These are phyloP conservation scores for Monosporascus sp. DNA, from an alignment of 2,329 filamentous ascomycete genomes.

Conservation along the genomic window DNA sequence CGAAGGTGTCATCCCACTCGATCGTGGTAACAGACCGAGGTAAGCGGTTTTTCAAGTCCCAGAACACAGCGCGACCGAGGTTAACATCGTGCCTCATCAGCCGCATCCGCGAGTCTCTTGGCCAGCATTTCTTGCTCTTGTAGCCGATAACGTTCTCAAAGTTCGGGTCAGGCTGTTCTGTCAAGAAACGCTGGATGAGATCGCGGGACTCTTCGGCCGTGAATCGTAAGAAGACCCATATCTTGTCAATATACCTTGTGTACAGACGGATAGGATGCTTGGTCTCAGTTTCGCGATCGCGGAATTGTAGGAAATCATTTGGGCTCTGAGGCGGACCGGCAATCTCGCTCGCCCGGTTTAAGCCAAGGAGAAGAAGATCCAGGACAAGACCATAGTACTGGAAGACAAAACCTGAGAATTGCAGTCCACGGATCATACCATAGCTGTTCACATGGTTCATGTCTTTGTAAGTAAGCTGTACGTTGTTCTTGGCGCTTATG, in stretches of 20 bases:
- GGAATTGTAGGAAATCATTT: slow-evolving; percentile 97
- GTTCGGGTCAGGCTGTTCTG: slow-evolving; percentile 96
- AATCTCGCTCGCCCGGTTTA: slow-evolving; percentile 96
- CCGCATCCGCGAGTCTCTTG: slow-evolving; percentile 93
- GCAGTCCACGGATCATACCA: slow-evolving; percentile 93
- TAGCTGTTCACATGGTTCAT: slow-evolving; percentile 99
- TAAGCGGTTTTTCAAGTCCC: slow-evolving; percentile 95
- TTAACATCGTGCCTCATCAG: slow-evolving; percentile 99
- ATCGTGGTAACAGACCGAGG: slow-evolving; percentile 94
- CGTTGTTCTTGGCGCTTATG: slow-evolving; percentile 99
- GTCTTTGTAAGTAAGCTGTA: slow-evolving; percentile 98
- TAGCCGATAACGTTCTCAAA: slow-evolving; percentile 99
- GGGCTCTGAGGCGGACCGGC: slow-evolving; percentile 89
- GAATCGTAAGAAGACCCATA: slow-evolving; percentile 97
- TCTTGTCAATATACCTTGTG: slow-evolving; percentile 94
- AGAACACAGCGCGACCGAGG: slow-evolving; percentile 93
- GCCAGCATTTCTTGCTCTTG: slow-evolving; percentile 99
- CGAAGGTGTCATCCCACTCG: slow-evolving; percentile 98
- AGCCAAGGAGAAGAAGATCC: slow-evolving; percentile 82
- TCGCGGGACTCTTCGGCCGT: slow-evolving; percentile 90
- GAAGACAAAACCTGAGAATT: slow-evolving; percentile 98
- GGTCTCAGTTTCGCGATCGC: slow-evolving; percentile 85
- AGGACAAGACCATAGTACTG: slow-evolving; percentile 97
- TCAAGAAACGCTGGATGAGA: slow-evolving; percentile 94
- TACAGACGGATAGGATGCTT: slow-evolving; percentile 96